Evolutionary conservation across 2,329 filamentous ascomycete species (phyloP).

Genomic region (Trichoderma lentiforme): DNA sequence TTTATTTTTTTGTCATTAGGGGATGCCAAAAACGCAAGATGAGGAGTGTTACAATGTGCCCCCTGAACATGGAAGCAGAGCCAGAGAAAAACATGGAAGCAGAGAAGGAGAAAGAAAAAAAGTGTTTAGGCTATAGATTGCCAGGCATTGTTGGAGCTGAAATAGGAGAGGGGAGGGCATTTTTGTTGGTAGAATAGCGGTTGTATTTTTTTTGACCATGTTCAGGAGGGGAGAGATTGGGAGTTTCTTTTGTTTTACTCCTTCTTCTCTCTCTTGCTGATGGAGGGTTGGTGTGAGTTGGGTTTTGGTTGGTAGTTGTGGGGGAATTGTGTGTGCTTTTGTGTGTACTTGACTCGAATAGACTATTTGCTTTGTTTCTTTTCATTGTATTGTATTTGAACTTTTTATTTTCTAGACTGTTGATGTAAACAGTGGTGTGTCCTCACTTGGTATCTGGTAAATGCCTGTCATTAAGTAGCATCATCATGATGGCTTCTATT

Average conservation of each 20-base stretch:
- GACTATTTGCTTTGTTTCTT: conserved; percentile 20
- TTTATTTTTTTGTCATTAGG: no score
- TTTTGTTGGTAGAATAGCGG: not conserved
- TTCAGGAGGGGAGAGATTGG: not conserved
- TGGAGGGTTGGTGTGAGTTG: not conserved
- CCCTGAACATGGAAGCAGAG: conserved; percentile 16
- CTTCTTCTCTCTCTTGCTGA: not conserved
- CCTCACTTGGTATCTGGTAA: not conserved
- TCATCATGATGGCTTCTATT: not conserved
- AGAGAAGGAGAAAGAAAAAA: not conserved
- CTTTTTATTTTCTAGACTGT: not conserved
- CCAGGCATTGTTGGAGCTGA: not conserved
- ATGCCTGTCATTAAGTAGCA: not conserved
- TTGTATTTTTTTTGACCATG: not conserved
- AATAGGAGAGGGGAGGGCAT: not conserved
- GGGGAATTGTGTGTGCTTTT: not conserved
- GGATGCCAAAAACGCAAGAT: not conserved
- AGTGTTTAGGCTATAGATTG: not conserved
- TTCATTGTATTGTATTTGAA: conserved; percentile 17
- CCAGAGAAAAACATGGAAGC: not conserved
- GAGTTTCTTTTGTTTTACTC: not conserved
- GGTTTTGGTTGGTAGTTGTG: not conserved
- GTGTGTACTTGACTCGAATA: conserved; percentile 24
- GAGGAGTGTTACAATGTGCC: not conserved
- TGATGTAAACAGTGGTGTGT: not conserved